Conservation (phyloP, 352 stramenopile genomes). For the Phytophthora uliginosa region DNA sequence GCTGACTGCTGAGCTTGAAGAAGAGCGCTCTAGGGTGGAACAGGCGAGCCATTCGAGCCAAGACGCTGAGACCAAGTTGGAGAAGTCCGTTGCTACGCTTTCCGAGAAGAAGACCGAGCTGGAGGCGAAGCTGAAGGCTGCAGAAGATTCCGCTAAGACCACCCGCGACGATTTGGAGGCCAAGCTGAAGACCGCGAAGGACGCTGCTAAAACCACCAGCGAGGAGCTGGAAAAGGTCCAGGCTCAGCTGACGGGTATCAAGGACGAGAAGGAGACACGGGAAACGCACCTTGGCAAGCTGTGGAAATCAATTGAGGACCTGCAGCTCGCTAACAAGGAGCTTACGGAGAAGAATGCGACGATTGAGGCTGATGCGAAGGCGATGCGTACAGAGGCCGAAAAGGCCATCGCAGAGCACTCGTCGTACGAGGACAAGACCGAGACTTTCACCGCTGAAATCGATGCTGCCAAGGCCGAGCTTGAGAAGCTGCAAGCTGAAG, state of each 20-base stretch:
- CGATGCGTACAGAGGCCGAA: constrained; percentile 50
- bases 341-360: constrained; percentile 54
- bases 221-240: constrained; percentile 42
- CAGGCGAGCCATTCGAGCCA: constrained; percentile 25
- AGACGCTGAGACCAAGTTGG: constrained; percentile 24
- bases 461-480: constrained; percentile 32
- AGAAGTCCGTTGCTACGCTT: constrained; percentile 25
- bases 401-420: constrained; percentile 46
- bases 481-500: constrained; percentile 40
- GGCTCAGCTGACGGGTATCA: constrained; percentile 35
- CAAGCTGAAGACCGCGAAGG: constrained; percentile 18
- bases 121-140: constrained; percentile 25
- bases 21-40: constrained; percentile 26
- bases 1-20: constrained; percentile 42
- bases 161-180: constrained; percentile 15
- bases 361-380: constrained; percentile 54
- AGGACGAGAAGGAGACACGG: constrained; percentile 50
- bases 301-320: constrained; percentile 63
- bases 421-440: constrained; percentile 40
- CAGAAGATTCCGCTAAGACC: constrained; percentile 16
- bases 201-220: constrained; percentile 19
- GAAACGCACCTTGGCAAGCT: constrained; percentile 65
- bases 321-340: constrained; percentile 58
- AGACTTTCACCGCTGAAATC: constrained; percentile 42
- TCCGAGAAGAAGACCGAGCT: constrained; percentile 32